Evolutionary conservation across 129 eudicot genomes (phyloP), one percentile per base, ranked within the genome.

Genomic region (Artemisia annua): DNA sequence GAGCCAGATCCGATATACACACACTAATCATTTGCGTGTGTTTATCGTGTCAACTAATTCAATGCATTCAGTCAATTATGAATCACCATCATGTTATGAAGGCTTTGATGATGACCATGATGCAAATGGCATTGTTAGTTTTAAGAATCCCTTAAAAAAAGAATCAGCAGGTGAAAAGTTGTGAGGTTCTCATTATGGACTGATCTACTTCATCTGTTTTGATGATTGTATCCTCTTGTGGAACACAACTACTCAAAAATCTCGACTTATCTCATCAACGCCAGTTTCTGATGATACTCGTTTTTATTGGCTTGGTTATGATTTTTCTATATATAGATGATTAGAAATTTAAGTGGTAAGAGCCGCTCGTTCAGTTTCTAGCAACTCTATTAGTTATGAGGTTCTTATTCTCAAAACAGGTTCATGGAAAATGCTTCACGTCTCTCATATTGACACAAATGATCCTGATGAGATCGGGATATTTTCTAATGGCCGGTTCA

Each of bases 201-300:
- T 75, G 67, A 46, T 75, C 24, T 67, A 55, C 62, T 68, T 67
- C 16, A 18, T 59, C 24, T 68, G 80, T 58, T 67, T 2, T 55
- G 3, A 28, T 12, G 69, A 59, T 14, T 49, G 68, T 16, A 76
- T 76, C 43, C 67, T 67, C 60, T 60, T 67, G 53, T 68, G 80
- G 80, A 76, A 76, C 69, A 68, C 80, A 58, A 56, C 69, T 48
- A 76, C 75, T n/a, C 67, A 68, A 57, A 32, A 48, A 20, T 26
- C 63, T 11, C 11, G 69, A 8, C 12, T 56, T 9, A 48, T 59
- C 43, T 61, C 44, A 19, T 10, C 53, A 67, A 76, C 11, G 11
- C 13, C 74, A 43, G 28, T 15, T 7, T 50, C 46, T 0, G 48
- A 76, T 5, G 69, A 10, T 17, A 58, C 52, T 67, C 46, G 10